phyloP scores from a whole-genome alignment of 768 basidiomycete species.

The Sporobolomyces phaffii region DNA sequence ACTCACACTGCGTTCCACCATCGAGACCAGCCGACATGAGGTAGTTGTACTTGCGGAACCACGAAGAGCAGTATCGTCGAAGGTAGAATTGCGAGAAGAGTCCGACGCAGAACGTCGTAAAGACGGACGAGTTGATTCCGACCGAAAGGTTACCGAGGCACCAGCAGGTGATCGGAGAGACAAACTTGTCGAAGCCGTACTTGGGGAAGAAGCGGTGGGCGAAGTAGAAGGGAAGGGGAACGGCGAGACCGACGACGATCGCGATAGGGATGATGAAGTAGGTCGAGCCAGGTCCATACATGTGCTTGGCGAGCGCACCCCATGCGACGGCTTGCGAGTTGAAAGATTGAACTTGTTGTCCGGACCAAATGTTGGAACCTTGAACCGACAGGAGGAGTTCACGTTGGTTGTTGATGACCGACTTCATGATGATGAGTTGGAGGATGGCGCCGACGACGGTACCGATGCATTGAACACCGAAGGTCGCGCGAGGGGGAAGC shows the following conservation, averaged over 20 bases:
- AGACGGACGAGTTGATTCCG: slow-evolving; percentile 57
- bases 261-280: slow-evolving; percentile 55
- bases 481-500: slow-evolving; percentile 61
- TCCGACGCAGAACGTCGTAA: slow-evolving; percentile 53
- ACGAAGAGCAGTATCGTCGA: slow-evolving; percentile 56
- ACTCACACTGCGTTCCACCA: slow-evolving; percentile 53
- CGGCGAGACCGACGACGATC: slow-evolving; percentile 48
- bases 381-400: slow-evolving; percentile 55
- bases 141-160: slow-evolving; percentile 54
- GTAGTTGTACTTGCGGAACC: slow-evolving; percentile 53
- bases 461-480: slow-evolving; percentile 57
- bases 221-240: slow-evolving; percentile 57
- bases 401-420: slow-evolving; percentile 54
- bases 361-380: slow-evolving; percentile 60
- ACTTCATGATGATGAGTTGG: slow-evolving; percentile 57
- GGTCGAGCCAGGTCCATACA: slow-evolving; percentile 5
- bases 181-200: slow-evolving; percentile 51
- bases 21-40: slow-evolving; percentile 59
- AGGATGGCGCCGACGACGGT: slow-evolving; percentile 53
- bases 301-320: slow-evolving; percentile 53
- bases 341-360: slow-evolving; percentile 53
- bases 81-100: slow-evolving; percentile 57
- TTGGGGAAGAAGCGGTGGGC: slow-evolving; percentile 52
- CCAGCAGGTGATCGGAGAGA: slow-evolving; percentile 45
- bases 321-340: slow-evolving; percentile 57